Evolutionary conservation across 108 stramenopile species (phyloP).

Genomic region (Pseudonitzschia multistriata): DNA sequence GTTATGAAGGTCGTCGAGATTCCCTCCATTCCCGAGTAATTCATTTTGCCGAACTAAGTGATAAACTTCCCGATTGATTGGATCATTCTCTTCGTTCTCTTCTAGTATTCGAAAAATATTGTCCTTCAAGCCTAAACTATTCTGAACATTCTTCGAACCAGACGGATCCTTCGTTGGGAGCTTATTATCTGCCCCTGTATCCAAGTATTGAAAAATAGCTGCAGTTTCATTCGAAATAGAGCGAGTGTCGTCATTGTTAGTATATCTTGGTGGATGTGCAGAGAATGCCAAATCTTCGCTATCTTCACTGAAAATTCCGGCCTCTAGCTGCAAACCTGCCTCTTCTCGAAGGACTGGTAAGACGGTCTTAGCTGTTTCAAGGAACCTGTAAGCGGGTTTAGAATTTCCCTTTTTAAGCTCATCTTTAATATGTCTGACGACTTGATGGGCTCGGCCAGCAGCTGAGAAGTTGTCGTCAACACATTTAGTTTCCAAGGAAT

Average conservation of each 20-base stretch:
- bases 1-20: neutral
- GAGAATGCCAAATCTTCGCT: neutral
- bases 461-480: constrained; percentile 16
- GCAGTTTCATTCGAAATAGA: constrained; percentile 16
- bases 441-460: constrained; percentile 20
- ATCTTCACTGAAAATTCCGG: constrained; percentile 7
- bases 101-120: constrained; percentile 27
- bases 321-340: neutral
- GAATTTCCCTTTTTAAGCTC: constrained; percentile 20
- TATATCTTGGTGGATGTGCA: neutral
- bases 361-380: constrained; percentile 30
- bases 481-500: constrained; percentile 10
- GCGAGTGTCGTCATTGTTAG: constrained; percentile 3
- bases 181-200: neutral
- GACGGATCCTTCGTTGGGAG: neutral
- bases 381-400: constrained; percentile 23
- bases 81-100: neutral
- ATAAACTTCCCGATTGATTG: neutral
- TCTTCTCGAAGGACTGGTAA: constrained; percentile 18
- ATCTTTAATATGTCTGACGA: constrained; percentile 18
- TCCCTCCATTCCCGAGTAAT: neutral
- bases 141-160: neutral
- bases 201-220: constrained; percentile 23
- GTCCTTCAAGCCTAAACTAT: neutral
- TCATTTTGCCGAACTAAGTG: neutral